These are phyloP conservation scores for Gossypium aridum DNA, from an alignment of 441 rosid species.

Conservation along the genomic window DNA sequence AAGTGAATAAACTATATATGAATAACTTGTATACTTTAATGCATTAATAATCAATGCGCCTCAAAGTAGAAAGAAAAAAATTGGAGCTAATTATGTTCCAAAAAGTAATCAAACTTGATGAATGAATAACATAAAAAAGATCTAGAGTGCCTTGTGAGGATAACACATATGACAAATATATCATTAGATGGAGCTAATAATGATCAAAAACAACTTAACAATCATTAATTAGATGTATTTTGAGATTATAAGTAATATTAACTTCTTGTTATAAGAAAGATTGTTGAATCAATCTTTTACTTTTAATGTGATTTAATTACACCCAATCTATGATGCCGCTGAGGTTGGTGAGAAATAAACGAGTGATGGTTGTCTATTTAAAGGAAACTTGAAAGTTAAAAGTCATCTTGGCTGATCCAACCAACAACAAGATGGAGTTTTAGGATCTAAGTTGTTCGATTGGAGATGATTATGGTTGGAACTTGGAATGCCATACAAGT, in stretches of 20 bases:
- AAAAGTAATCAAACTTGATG: too few species aligned
- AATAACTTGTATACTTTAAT: too few species aligned
- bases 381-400: not conserved
- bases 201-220: too few species aligned
- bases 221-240: too few species aligned
- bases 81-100: not conserved
- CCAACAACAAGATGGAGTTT: not conserved
- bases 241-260: too few species aligned
- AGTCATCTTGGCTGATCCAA: conserved; percentile 11
- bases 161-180: too few species aligned
- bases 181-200: too few species aligned
- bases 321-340: not conserved
- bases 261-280: not conserved
- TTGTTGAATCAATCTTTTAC: not conserved
- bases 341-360: conserved; percentile 9
- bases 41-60: too few species aligned
- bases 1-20: too few species aligned
- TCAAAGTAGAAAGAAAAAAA: too few species aligned
- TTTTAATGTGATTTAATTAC: conserved; percentile 10
- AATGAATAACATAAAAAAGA: too few species aligned
- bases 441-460: conserved; percentile 5
- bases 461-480: conserved; percentile 3
- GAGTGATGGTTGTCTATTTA: not conserved
- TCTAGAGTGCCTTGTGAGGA: too few species aligned
- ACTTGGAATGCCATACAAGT: not conserved